These are phyloP conservation scores for Suillus subaureus DNA, from an alignment of 768 basidiomycete genomes.

Conservation along the genomic window DNA sequence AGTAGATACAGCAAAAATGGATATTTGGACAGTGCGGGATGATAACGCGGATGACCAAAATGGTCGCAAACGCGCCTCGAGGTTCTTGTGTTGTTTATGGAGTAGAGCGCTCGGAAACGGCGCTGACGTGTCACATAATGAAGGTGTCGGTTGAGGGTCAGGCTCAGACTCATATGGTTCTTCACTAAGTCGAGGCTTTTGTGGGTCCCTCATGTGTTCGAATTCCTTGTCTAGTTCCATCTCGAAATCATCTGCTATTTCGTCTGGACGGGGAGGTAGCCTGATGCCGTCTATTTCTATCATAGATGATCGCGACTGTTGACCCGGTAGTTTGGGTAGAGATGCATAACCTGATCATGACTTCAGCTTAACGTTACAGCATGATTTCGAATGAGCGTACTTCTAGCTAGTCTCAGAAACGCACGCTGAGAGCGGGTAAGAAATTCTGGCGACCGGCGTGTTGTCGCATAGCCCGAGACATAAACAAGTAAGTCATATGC, in stretches of 20 bases:
- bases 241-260: constrained; percentile 62
- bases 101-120: constrained; percentile 32
- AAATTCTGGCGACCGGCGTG: constrained; percentile 55
- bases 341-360: constrained; percentile 64
- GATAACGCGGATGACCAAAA: constrained; percentile 82
- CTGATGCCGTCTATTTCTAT: constrained; percentile 40
- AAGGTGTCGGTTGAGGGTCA: constrained; percentile 22
- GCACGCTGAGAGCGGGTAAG: constrained; percentile 75
- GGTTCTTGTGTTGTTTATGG: constrained; percentile 66
- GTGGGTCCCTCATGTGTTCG: constrained; percentile 19
- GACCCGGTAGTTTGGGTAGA: constrained; percentile 56
- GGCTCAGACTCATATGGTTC: constrained; percentile 5
- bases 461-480: constrained; percentile 77
- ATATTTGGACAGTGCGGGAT: constrained; percentile 60
- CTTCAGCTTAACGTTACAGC: constrained; percentile 4
- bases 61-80: constrained; percentile 72
- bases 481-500: constrained; percentile 74
- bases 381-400: constrained; percentile 37
- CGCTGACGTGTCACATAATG: constrained; percentile 19
- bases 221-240: constrained; percentile 59
- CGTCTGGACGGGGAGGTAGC: constrained; percentile 59
- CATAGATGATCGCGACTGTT: constrained; percentile 23
- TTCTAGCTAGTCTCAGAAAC: constrained; percentile 77
- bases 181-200: constrained; percentile 5
- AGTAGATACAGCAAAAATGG: constrained; percentile 48